Conservation (phyloP, 2,329 filamentous ascomycete genomes). For the Polytolypa hystricis region DNA sequence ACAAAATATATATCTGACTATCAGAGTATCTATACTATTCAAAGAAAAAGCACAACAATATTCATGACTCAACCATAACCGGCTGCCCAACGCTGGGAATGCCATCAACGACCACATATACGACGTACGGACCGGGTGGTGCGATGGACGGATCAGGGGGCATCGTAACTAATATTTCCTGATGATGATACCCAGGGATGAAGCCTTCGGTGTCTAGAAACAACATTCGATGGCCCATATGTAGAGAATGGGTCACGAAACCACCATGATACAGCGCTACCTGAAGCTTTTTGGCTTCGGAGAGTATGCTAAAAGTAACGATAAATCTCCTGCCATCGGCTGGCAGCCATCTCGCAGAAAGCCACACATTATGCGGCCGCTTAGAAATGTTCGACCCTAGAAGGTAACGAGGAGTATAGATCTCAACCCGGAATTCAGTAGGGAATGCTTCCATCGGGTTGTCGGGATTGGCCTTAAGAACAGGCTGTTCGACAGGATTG, state of each 20-base stretch:
- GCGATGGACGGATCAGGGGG: slow-evolving; percentile 46
- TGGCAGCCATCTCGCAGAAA: slow-evolving; percentile 35
- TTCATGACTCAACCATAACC: slow-evolving; percentile 23
- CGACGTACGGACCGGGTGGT: slow-evolving; percentile 49
- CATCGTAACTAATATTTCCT: slow-evolving; percentile 39
- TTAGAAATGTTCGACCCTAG: slow-evolving; percentile 38
- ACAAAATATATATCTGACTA: too few relatives aligned
- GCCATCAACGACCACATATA: slow-evolving; percentile 48
- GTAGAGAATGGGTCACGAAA: slow-evolving; percentile 49
- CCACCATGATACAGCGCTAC: slow-evolving; percentile 48
- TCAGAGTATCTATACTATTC: neutral
- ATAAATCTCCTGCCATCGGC: slow-evolving; percentile 36
- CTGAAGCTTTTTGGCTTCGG: slow-evolving; percentile 34
- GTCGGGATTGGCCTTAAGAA: slow-evolving; percentile 34
- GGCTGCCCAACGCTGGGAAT: slow-evolving; percentile 44
- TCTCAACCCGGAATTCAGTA: slow-evolving; percentile 53
- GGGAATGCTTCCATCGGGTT: slow-evolving; percentile 36
- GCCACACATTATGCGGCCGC: slow-evolving; percentile 38
- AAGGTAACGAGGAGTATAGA: slow-evolving; percentile 51
- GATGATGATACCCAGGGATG: slow-evolving; percentile 31
- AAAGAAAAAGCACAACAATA: neutral
- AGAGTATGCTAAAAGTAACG: slow-evolving; percentile 37
- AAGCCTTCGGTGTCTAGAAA: slow-evolving; percentile 43
- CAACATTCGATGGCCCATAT: slow-evolving; percentile 51
- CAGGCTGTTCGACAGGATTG: slow-evolving; percentile 49